Evolutionary conservation across 2,329 filamentous ascomycete species (phyloP).

Genomic region (Aspergillus piperis): DNA sequence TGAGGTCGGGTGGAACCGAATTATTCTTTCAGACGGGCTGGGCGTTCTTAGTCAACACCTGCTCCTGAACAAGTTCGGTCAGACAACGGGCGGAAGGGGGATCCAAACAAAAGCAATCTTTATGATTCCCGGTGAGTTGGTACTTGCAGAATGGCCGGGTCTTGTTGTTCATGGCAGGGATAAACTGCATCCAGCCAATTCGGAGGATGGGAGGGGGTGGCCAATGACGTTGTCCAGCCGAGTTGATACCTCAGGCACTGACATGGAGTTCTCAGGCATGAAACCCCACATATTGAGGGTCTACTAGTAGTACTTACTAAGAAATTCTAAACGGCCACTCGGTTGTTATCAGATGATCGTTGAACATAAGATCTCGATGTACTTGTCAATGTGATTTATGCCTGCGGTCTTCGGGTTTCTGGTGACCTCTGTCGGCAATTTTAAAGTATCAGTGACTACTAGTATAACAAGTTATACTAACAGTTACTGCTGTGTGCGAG

Average conservation of each 20-base stretch:
- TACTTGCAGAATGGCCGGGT: neutral
- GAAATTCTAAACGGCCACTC: too few relatives aligned
- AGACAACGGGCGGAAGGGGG: neutral
- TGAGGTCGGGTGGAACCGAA: conserved; percentile 21
- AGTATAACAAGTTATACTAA: too few relatives aligned
- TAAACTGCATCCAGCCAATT: neutral
- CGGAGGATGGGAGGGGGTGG: neutral
- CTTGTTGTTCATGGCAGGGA: neutral
- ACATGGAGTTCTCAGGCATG: neutral
- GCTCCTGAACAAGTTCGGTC: neutral
- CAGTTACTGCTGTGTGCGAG: too few relatives aligned
- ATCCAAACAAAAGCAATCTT: neutral
- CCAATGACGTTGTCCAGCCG: neutral
- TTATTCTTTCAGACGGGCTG: neutral
- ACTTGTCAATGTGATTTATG: too few relatives aligned
- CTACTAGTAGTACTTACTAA: too few relatives aligned
- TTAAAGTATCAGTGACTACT: too few relatives aligned
- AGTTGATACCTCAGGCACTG: neutral
- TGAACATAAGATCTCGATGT: too few relatives aligned
- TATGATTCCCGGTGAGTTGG: neutral
- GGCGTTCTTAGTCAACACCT: neutral
- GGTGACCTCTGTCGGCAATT: too few relatives aligned
- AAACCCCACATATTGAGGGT: neutral
- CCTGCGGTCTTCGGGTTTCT: too few relatives aligned
- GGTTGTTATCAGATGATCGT: neutral